phyloP scores from a whole-genome alignment of 768 basidiomycete genomes.

The Russula compacta region DNA sequence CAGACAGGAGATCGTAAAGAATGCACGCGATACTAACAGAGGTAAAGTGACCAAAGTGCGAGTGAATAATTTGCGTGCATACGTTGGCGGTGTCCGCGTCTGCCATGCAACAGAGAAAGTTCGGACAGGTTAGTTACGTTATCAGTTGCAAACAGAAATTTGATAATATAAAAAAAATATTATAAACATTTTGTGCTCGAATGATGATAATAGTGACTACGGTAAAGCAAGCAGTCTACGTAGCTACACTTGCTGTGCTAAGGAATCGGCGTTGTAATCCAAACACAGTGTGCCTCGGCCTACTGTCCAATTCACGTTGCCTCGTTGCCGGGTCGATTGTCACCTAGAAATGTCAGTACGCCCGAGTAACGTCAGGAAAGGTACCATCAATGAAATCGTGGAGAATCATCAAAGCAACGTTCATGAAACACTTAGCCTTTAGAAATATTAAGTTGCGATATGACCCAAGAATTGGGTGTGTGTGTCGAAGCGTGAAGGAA shows the following conservation, averaged over 20 bases:
- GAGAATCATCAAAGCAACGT: background rate
- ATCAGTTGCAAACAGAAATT: background rate
- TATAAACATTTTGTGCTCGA: background rate
- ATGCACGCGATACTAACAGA: slow-evolving; percentile 40
- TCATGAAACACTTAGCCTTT: slow-evolving; percentile 17
- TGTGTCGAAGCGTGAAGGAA: background rate
- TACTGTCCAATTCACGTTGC: background rate
- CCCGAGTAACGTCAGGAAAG: background rate
- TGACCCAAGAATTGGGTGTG: background rate
- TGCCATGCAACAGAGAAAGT: slow-evolving; percentile 37
- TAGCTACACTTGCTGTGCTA: background rate
- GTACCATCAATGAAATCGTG: slow-evolving; percentile 4
- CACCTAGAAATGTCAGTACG: slow-evolving; percentile 13
- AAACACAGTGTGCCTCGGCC: background rate
- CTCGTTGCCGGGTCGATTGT: background rate
- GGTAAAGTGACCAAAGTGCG: slow-evolving; percentile 57
- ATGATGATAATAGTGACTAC: no score
- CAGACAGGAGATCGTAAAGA: background rate
- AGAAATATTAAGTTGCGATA: background rate
- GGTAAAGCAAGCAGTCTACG: no score
- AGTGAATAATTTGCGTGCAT: slow-evolving; percentile 51
- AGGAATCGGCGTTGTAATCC: background rate
- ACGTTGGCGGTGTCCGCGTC: slow-evolving; percentile 52
- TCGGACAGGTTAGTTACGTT: background rate
- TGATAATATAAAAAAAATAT: slow-evolving; percentile 3